Evolutionary conservation across 2,329 filamentous ascomycete genomes (phyloP), one percentile per base, ranked within the genome.

Genomic region (Niveomyces coronatus): DNA sequence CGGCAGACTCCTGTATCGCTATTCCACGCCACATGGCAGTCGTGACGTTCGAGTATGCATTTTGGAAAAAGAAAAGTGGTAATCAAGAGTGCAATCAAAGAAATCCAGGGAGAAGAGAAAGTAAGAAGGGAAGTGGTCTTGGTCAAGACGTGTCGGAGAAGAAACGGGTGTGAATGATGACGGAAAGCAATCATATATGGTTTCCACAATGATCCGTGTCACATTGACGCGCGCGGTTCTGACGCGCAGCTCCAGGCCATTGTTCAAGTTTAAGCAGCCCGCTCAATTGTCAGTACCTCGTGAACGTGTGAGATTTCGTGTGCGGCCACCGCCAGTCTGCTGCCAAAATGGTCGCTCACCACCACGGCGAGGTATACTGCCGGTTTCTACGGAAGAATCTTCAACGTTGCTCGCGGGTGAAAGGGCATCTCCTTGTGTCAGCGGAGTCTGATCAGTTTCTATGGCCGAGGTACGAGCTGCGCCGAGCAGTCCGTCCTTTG

Each of bases 321-420:
- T 40, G 32, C 38, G 38, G 17, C 38, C 38, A 35, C 39, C 39
- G 16, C 28, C 33, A 27, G 38, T 40, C 28, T 40, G 39, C 32
- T 40, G 39, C 39, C 39, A 40, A 11, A 40, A 40, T 27, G 39
- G 39, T 7, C 39, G 39, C 33, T 40, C 39, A 27, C 39, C 39
- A 28, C 39, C 39, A 8, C 39, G 32, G 28, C 39, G 39, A 27
- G 39, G 39, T 16, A 27, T 24, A 9, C 33, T 40, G 14, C 27
- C 32, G 32, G 15, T 31, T 32, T 36, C 33, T 4, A 40, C 39
- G 1, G 39, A 28, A 13, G 30, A 18, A 34, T 40, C 23, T 2
- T 31, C 27, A 27, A 31, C 31, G 14, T 27, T 35, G 26, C 29
- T 35, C 15, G 20, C 31, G 4, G 39, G 28, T 4, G 32, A 22